Conservation (phyloP, 1,284 basidiomycete species). For the Cutaneotrichosporon sp. region DNA sequence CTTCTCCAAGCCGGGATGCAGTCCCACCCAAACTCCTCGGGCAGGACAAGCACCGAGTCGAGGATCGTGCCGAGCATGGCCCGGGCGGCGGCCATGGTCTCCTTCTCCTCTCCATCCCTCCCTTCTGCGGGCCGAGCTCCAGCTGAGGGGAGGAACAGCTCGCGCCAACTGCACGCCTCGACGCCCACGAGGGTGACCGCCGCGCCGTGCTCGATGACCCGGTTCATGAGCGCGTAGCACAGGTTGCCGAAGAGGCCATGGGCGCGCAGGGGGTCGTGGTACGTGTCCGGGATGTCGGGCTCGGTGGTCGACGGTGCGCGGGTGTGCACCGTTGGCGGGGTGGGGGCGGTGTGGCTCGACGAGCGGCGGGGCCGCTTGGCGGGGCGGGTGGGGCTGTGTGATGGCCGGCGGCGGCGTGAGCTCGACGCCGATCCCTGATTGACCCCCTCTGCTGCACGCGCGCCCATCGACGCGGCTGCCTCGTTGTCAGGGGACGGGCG, state of each 20-base stretch:
- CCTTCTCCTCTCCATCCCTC: too few relatives aligned
- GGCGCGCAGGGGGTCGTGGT: not conserved
- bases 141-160: not conserved
- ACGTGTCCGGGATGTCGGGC: not conserved
- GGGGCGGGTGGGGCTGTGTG: not conserved
- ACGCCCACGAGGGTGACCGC: conserved; percentile 1
- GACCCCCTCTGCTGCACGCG: too few relatives aligned
- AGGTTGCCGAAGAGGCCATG: conserved; percentile 3
- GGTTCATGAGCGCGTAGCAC: conserved; percentile 5
- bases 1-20: not conserved
- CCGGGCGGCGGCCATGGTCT: not conserved
- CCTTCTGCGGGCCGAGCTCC: not conserved
- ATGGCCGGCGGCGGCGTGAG: not conserved
- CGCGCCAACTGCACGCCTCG: not conserved
- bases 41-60: conserved; percentile 4
- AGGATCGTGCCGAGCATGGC: not conserved
- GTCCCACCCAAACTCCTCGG: conserved; percentile 8
- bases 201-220: not conserved
- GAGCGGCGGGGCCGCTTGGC: not conserved
- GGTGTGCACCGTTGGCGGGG: not conserved
- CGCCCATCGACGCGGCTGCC: too few relatives aligned
- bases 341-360: not conserved
- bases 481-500: not conserved
- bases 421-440: too few relatives aligned
- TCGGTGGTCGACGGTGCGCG: not conserved